Evolutionary conservation across 1,284 basidiomycete genomes (phyloP).

Genomic region (Singerocomus inundabilis): DNA sequence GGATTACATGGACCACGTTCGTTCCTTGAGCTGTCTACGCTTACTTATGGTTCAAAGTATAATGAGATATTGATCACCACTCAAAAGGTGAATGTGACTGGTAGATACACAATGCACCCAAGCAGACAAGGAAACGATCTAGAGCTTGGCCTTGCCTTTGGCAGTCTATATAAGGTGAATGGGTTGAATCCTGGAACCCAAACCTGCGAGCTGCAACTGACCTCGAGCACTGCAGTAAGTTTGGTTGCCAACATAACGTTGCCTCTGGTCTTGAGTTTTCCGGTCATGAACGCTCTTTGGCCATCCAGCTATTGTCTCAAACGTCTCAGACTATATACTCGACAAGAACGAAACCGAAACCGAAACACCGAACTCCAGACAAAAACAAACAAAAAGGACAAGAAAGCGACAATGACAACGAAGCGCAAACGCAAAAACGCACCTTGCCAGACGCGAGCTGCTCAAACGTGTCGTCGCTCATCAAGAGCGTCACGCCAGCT

Average conservation of each 20-base stretch:
- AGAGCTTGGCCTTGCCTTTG: conserved; percentile 40
- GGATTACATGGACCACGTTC: conserved; percentile 10
- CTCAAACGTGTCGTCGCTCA: conserved; percentile 69
- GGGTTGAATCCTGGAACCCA: background rate
- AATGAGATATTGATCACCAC: conserved; percentile 19
- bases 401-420: background rate
- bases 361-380: background rate
- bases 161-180: conserved; percentile 27
- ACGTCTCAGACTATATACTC: background rate
- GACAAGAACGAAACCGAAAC: background rate
- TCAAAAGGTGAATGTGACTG: conserved; percentile 1
- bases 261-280: conserved; percentile 82
- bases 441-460: conserved; percentile 72
- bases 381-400: background rate
- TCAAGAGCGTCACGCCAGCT: conserved; percentile 74
- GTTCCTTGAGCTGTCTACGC: conserved; percentile 11
- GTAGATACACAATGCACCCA: background rate
- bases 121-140: conserved; percentile 1
- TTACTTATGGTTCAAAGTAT: conserved; percentile 8
- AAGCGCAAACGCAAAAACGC: conserved; percentile 9
- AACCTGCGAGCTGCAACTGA: conserved; percentile 31
- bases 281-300: conserved; percentile 94
- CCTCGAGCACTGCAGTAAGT: conserved; percentile 80
- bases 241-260: conserved; percentile 91
- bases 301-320: conserved; percentile 60